Evolutionary conservation across 2,329 filamentous ascomycete genomes (phyloP).

Genomic region (Fusarium nelsonii): DNA sequence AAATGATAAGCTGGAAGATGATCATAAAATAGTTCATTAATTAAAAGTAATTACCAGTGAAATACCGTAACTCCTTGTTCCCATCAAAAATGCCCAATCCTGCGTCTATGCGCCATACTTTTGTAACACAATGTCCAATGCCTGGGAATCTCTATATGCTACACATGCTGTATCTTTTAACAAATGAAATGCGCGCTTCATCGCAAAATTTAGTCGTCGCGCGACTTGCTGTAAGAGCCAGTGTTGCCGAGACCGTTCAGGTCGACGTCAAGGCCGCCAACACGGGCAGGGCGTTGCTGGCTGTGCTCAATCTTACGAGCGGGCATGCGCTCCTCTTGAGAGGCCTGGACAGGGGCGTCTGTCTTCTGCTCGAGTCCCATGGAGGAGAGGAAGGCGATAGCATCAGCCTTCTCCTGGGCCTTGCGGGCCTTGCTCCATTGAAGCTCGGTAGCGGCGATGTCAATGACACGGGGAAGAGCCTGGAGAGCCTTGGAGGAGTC

Average conservation of each 20-base stretch:
- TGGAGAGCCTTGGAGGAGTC: constrained; percentile 78
- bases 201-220: constrained; percentile 11
- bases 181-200: background rate
- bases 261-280: constrained; percentile 33
- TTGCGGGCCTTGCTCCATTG: constrained; percentile 72
- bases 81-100: background rate
- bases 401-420: constrained; percentile 67
- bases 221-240: constrained; percentile 27
- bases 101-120: constrained; percentile 29
- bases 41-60: constrained; percentile 15
- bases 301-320: constrained; percentile 13
- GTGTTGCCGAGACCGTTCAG: constrained; percentile 32
- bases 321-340: constrained; percentile 27
- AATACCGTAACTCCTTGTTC: constrained; percentile 24
- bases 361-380: constrained; percentile 58
- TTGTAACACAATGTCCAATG: constrained; percentile 21
- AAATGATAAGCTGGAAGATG: background rate
- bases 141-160: constrained; percentile 34
- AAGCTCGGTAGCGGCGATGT: constrained; percentile 78
- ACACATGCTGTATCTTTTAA: constrained; percentile 19
- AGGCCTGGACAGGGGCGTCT: constrained; percentile 3
- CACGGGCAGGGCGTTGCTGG: constrained; percentile 13
- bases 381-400: constrained; percentile 58
- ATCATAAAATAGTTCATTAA: constrained; percentile 23
- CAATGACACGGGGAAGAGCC: constrained; percentile 76